Evolutionary conservation across 2,329 filamentous ascomycete genomes (phyloP).

Genomic region (Curvularia spicifera): DNA sequence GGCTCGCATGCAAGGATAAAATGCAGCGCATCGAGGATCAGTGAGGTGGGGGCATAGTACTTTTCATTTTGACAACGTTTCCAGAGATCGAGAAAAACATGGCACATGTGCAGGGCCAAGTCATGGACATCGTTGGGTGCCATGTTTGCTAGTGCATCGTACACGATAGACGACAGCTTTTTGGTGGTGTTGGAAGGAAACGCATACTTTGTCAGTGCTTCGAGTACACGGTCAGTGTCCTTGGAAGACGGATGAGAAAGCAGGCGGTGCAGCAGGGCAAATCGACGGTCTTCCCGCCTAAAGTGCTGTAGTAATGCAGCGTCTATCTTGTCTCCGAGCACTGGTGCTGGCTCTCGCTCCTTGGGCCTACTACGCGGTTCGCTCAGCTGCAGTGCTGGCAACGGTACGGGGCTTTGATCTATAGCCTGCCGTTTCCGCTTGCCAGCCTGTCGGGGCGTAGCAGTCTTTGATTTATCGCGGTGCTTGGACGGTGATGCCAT

Average conservation of each 20-base stretch:
- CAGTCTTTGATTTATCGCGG: conserved; percentile 55
- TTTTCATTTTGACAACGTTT: conserved; percentile 68
- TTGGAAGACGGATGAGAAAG: conserved; percentile 66
- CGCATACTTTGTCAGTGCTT: conserved; percentile 67
- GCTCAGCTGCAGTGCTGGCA: conserved; percentile 59
- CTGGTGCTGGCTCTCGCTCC: conserved; percentile 28
- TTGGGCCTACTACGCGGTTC: conserved; percentile 50
- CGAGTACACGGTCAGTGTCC: conserved; percentile 68
- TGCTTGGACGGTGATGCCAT: conserved; percentile 62
- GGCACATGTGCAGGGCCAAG: conserved; percentile 69
- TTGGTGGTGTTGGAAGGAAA: conserved; percentile 64
- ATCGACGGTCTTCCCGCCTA: conserved; percentile 48
- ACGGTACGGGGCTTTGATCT: conserved; percentile 69
- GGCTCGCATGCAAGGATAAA: conserved; percentile 70
- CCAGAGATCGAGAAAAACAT: conserved; percentile 72
- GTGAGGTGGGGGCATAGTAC: conserved; percentile 67
- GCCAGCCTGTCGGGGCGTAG: conserved; percentile 66
- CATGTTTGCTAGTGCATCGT: conserved; percentile 68
- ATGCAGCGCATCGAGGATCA: conserved; percentile 69
- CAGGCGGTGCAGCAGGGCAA: conserved; percentile 63
- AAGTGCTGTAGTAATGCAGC: conserved; percentile 48
- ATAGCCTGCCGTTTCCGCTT: conserved; percentile 71
- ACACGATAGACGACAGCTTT: conserved; percentile 70
- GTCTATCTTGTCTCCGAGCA: conserved; percentile 22
- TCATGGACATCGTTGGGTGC: conserved; percentile 57